Base-by-base conservation (phyloP, 441 rosid genomes). In the Arabidopsis hybrid region DNA sequence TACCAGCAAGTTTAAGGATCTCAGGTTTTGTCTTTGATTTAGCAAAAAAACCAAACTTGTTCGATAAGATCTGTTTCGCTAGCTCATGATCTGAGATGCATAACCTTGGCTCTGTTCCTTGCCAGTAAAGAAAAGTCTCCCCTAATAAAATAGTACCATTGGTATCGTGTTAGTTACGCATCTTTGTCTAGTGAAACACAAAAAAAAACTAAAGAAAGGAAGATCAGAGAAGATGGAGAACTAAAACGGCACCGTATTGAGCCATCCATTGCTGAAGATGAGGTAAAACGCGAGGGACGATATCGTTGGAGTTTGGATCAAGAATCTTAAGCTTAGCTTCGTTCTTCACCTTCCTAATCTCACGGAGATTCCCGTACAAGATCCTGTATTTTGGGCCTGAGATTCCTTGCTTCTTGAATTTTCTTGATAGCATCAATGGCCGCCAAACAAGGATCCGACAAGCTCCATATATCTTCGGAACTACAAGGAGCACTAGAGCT, bases 81-180 rank as follows among this genome's bases (percentile, higher is more conserved):
- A 85, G 58, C 38, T 84, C 85, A 9, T 64, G 82, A 21, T 85
- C 84, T 10, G 84, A 62, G 50, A 81, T 72, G 65, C 40, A 69
- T 8, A 85, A 1, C 60, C 64, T 77, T n/a, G 88, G 84, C 39
- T 68, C 53, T 21, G 79, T 63, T 58, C 86, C 88, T 2, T 58
- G 6, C 89, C 89, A 87, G 43, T 78, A 84, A 12, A 84, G 68
- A 53, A 85, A 69, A 2, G 76, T 80, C 10, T 85, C 83, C 21
- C 89, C 87, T 84, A 60, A 29, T 14, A 73, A 58, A 12, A 38
- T 6, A 26, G 29, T 26, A 59, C 14, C 53, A 42, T 42, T 47
- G 26, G 13, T 26, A 32, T 32, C 46, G 53, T 62, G 26, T 45
- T 4, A 38, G 14, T 50, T 47, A 69, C 51, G 60, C 65, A 60